Evolutionary conservation across 495 filamentous ascomycete species (phyloP), one percentile per base, ranked within the genome.

Genomic region (Penicillium arizonense): DNA sequence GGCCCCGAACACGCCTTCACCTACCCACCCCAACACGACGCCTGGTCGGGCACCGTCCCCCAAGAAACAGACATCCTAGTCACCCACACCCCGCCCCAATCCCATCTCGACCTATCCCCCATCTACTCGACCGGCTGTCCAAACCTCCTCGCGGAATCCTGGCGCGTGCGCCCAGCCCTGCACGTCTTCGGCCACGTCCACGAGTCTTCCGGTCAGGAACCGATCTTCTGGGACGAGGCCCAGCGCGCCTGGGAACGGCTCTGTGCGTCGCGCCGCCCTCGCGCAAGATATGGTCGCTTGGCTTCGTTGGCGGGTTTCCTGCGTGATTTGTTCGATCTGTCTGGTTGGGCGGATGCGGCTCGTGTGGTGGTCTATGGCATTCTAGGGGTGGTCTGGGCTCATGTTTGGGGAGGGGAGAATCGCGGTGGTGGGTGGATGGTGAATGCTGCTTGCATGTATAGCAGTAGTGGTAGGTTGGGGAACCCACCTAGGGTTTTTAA

Each of bases 161-260:
- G 90, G 89, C 78, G 82, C 23, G 83, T 94, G 16, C 84, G 82
- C 51, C 92, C 93, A 3, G 73, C 73, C 28, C 72, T 97, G 10
- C 93, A 97, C 68, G 79, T 96, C 50, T 96, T 95, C 69, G 93
- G 92, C 5, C 94, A 97, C 64, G 78, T 95, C 23, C 94, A 97
- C 69, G 84, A 72, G 33, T 79, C 77, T 6, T 73, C 80, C 39
- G 84, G 84, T 6, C 65, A 70, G 20, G 84, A 92, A 59, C 72
- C 82, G 3, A 74, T 89, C 1, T 91, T 84, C 72, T 96, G 85
- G 83, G 90, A 95, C 64, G 78, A 88, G 41, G 85, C 81, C 44
- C 89, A 96, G 62, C 68, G 58, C 21, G 77, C 81, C 0, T 92
- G 88, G 78, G 89, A 92, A 68, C 69, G 77, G 32, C 70, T 90